Base-by-base conservation (phyloP, 2,329 filamentous ascomycete genomes). In the Sporothrix schenckii region DNA sequence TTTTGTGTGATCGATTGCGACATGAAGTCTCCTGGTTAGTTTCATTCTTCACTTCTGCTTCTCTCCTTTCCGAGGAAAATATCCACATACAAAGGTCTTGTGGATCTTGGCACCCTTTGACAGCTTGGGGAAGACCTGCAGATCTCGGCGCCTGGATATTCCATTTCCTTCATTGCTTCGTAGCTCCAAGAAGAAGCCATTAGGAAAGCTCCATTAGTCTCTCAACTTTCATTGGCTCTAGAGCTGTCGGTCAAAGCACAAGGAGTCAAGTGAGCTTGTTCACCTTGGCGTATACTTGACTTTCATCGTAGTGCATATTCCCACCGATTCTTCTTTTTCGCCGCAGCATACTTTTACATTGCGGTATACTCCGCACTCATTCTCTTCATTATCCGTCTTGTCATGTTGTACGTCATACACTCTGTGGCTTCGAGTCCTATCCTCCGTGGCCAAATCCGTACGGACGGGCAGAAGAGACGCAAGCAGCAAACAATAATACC, bases 81-180 rank as follows among this genome's bases (percentile, higher is more conserved):
- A 11, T 16, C 58, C 39, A 63, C 58, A 63, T 11, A 14, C 41
- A 47, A 34, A 14, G 2, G 39, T 47, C 21, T n/a, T 27, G 21
- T 34, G 39, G 39, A 39, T 34, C 58, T 61, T 61, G 58, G 56
- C 58, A 39, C 13, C n/a, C 7, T 60, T 60, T 2, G 39, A 61
- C 56, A 24, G 11, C 19, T 41, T 41, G 34, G 34, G 52, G 56
- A 30, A 60, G 19, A 58, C 19, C 54, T 34, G 27, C 16, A 41
- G 19, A 44, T 24, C n/a, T 44, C 16, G 24, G 24, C 24, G 13
- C 30, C 13, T 7, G 58, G 58, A 11, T 61, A 24, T 24, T 47
- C 4, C 5, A 9, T 61, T 47, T 61, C 58, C 58, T 61, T 39
- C 58, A 47, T 47, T 47, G 58, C n/a, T 7, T 39, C 58, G 58